Conservation (phyloP, 2,329 filamentous ascomycete genomes). For the Chaetomium strumarium region DNA sequence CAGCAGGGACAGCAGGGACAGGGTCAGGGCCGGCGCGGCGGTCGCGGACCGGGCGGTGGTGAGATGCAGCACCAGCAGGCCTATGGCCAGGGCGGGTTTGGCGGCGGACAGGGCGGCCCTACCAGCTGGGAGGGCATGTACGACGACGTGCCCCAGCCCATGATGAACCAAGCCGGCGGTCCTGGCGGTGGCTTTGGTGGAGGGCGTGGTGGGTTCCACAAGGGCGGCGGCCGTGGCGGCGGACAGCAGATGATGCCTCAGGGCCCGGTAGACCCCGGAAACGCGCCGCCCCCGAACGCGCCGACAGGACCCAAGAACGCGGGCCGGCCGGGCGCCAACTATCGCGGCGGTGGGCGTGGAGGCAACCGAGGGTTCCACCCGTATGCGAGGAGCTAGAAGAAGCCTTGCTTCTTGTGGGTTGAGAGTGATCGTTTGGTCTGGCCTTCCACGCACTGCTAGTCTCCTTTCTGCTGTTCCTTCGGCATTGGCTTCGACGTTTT, state of each 20-base stretch:
- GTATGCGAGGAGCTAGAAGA: slow-evolving; percentile 43
- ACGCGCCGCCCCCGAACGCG: slow-evolving; percentile 68
- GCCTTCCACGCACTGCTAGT: too few species aligned
- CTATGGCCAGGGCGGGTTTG: slow-evolving; percentile 18
- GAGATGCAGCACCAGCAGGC: slow-evolving; percentile 29
- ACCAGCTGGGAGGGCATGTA: slow-evolving; percentile 98
- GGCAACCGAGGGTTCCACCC: slow-evolving; percentile 73
- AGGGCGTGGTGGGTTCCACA: slow-evolving; percentile 33
- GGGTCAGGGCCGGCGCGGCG: slow-evolving; percentile 36
- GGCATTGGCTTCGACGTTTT: too few species aligned
- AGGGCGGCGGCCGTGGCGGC: slow-evolving; percentile 22
- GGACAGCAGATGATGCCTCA: slow-evolving; percentile 31
- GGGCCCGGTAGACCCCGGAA: slow-evolving; percentile 45
- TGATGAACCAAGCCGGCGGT: slow-evolving; percentile 42
- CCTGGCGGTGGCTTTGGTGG: slow-evolving; percentile 35
- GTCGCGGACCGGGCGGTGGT: slow-evolving; percentile 31
- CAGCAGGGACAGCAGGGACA: slow-evolving; percentile 53
- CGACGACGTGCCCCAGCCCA: slow-evolving; percentile 85
- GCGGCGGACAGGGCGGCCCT: slow-evolving; percentile 42
- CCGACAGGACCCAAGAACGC: slow-evolving; percentile 96
- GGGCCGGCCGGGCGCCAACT: slow-evolving; percentile 84
- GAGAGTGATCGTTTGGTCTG: not conserved
- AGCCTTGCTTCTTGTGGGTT: not conserved
- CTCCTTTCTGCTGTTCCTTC: too few species aligned
- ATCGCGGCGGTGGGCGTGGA: slow-evolving; percentile 80